Evolutionary conservation across 345 rosid species (phyloP).

Genomic region (Xanthoceras sorbifolium): DNA sequence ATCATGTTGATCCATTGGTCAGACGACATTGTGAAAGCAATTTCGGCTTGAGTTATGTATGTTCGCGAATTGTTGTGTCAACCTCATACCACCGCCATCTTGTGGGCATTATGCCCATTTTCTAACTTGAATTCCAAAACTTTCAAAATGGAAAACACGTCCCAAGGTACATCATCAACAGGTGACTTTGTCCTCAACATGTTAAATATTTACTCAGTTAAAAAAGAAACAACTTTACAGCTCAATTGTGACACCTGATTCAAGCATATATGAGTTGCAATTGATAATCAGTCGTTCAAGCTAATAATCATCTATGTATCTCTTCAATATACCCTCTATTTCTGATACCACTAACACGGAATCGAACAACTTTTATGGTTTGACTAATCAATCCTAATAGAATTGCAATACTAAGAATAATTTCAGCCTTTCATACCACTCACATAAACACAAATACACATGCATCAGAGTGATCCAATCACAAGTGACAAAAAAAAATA

Average conservation of each 20-base stretch:
- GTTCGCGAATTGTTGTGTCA: not conserved
- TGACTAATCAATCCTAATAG: not conserved
- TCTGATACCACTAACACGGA: not conserved
- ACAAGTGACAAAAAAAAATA: not conserved
- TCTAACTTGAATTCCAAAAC: not conserved
- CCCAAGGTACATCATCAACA: not conserved
- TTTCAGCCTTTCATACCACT: not conserved
- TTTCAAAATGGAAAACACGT: not conserved
- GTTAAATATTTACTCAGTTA: too few species aligned
- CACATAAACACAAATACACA: not conserved
- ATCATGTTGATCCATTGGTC: not conserved
- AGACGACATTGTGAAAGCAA: not conserved
- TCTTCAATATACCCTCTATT: not conserved
- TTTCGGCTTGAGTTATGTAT: not conserved
- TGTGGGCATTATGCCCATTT: not conserved
- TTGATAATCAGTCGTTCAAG: too few species aligned
- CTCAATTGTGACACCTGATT: too few species aligned
- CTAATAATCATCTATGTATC: not conserved
- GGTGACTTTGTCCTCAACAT: not conserved
- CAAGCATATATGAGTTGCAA: too few species aligned
- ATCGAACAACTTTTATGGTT: not conserved
- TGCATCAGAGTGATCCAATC: not conserved
- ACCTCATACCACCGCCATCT: not conserved
- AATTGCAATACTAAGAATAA: not conserved
- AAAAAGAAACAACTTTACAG: not conserved